These are phyloP conservation scores for Edaphochlamys debaryana DNA, from an alignment of 139 green algal genomes.

Conservation along the genomic window DNA sequence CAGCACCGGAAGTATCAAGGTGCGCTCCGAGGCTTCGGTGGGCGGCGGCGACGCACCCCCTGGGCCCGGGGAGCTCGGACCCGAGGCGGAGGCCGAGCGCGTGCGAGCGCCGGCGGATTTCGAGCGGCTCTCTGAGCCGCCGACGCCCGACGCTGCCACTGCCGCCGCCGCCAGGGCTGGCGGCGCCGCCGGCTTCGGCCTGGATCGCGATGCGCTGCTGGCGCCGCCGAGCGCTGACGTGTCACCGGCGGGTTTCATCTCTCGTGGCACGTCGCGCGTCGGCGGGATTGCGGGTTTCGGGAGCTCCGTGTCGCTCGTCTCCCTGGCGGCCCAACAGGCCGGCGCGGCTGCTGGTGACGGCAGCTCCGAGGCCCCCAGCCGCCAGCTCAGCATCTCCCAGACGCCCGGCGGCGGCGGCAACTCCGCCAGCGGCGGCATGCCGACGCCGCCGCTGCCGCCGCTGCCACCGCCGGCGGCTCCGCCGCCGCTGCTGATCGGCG, in stretches of 20 bases:
- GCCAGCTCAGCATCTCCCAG: neutral
- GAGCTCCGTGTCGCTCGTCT: neutral
- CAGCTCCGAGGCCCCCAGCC: neutral
- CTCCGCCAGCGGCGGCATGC: neutral
- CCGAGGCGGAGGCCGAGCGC: too few species aligned
- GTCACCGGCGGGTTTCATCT: neutral
- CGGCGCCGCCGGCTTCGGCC: neutral
- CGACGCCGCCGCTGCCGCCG: slow-evolving; percentile 12
- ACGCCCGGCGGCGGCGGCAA: too few species aligned
- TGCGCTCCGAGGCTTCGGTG: too few species aligned
- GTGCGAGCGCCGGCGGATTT: too few species aligned
- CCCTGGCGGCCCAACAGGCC: neutral
- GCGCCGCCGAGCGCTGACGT: neutral
- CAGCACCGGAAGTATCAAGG: too few species aligned
- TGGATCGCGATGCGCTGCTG: neutral
- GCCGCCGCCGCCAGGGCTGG: neutral
- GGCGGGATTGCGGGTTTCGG: neutral
- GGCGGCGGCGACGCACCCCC: too few species aligned
- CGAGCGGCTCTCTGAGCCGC: too few species aligned
- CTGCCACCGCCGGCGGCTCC: slow-evolving; percentile 8
- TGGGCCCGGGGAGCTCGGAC: too few species aligned
- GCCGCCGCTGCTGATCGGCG: slow-evolving; percentile 3
- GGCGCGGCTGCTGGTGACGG: neutral
- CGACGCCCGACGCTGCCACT: neutral
- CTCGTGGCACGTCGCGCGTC: neutral